Evolutionary conservation across 2,329 filamentous ascomycete genomes (phyloP).

Genomic region (Scolecobasidium constrictum): DNA sequence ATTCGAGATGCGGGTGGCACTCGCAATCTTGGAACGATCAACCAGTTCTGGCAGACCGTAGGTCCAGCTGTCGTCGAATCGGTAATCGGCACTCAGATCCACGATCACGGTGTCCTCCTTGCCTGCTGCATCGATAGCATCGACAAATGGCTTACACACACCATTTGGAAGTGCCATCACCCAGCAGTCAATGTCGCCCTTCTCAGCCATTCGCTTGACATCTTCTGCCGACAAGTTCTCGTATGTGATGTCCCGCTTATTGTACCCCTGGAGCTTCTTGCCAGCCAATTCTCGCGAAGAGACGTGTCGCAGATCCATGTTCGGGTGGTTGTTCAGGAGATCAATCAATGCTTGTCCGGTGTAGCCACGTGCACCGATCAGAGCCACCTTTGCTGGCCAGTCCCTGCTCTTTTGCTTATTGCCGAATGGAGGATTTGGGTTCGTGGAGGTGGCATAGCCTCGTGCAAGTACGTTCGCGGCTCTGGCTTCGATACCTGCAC

Average conservation of each 20-base stretch:
- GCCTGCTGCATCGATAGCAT: slow-evolving; percentile 67
- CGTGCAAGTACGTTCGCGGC: slow-evolving; percentile 19
- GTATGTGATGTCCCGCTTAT: slow-evolving; percentile 84
- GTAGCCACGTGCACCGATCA: slow-evolving; percentile 89
- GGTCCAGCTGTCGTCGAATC: slow-evolving; percentile 76
- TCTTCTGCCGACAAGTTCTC: slow-evolving; percentile 84
- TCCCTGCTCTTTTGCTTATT: slow-evolving; percentile 80
- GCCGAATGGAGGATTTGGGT: slow-evolving; percentile 83
- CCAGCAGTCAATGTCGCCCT: slow-evolving; percentile 86
- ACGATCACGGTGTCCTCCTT: slow-evolving; percentile 64
- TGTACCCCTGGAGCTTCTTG: slow-evolving; percentile 78
- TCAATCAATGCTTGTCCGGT: slow-evolving; percentile 86
- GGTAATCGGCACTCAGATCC: slow-evolving; percentile 93
- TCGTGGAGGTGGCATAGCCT: slow-evolving; percentile 55
- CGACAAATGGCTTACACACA: slow-evolving; percentile 86
- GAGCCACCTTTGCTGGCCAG: slow-evolving; percentile 65
- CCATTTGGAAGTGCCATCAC: slow-evolving; percentile 95
- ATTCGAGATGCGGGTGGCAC: slow-evolving; percentile 75
- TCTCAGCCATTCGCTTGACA: slow-evolving; percentile 70
- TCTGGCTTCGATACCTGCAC: neutral
- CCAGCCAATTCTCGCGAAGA: slow-evolving; percentile 88
- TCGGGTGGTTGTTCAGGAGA: slow-evolving; percentile 76
- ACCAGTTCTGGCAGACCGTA: slow-evolving; percentile 86
- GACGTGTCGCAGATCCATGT: slow-evolving; percentile 83
- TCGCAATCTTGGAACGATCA: slow-evolving; percentile 62